Evolutionary conservation across 1,284 basidiomycete species (phyloP).

Genomic region (Trametes polyzona): DNA sequence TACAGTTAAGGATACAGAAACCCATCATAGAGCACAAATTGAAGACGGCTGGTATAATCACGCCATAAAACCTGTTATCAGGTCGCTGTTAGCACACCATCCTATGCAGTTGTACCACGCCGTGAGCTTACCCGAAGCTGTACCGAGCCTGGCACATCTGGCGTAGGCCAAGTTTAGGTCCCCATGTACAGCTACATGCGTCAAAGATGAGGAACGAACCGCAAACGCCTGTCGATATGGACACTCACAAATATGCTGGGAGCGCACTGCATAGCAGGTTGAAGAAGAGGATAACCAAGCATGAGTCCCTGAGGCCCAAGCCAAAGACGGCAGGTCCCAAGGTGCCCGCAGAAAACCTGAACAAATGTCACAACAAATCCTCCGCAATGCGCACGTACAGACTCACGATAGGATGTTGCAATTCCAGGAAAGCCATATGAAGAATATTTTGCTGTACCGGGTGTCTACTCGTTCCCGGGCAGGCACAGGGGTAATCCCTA

Average conservation of each 20-base stretch:
- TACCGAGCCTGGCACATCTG: conserved; percentile 86
- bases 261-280: conserved; percentile 59
- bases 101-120: too few relatives aligned
- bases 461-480: conserved; percentile 58
- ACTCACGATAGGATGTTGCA: conserved; percentile 75
- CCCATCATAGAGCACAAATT: conserved; percentile 68
- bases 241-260: conserved; percentile 63
- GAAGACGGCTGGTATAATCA: conserved; percentile 61
- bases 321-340: conserved; percentile 71
- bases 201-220: background rate
- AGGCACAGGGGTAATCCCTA: conserved; percentile 59
- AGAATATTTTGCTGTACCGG: conserved; percentile 74
- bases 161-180: conserved; percentile 85
- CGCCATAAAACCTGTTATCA: conserved; percentile 58
- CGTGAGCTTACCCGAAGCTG: conserved; percentile 74
- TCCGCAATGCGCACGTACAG: background rate
- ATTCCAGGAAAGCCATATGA: conserved; percentile 76
- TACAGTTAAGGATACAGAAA: conserved; percentile 75
- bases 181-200: conserved; percentile 74
- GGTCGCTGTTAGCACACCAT: too few relatives aligned
- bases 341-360: conserved; percentile 76
- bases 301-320: conserved; percentile 72
- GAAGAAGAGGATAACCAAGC: conserved; percentile 78
- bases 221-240: too few relatives aligned
- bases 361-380: background rate